These are phyloP conservation scores for Gossypium gossypioides DNA, from an alignment of 441 rosid genomes.

Conservation along the genomic window DNA sequence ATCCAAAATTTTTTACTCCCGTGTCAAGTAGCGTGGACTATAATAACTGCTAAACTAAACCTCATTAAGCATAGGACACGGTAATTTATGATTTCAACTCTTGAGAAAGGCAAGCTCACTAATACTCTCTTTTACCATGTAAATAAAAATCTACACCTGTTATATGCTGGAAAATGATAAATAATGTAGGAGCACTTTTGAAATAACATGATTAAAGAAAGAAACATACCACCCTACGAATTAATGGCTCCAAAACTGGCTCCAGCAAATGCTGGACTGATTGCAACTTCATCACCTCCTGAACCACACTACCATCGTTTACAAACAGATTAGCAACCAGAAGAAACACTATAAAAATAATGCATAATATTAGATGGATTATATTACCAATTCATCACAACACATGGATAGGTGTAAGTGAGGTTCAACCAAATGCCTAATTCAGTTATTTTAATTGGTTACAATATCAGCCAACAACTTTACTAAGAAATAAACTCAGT, in stretches of 20 bases:
- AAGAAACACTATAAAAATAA: background rate
- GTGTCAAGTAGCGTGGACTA: background rate
- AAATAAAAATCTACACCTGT: background rate
- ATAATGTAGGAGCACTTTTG: background rate
- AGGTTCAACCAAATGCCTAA: background rate
- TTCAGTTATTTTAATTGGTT: slow-evolving; percentile 1
- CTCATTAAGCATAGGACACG: background rate
- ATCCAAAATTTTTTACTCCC: background rate
- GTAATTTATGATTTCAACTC: background rate
- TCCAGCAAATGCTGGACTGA: slow-evolving; percentile 64
- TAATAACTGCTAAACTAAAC: background rate
- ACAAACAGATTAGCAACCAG: slow-evolving; percentile 16
- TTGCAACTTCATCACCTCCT: slow-evolving; percentile 73
- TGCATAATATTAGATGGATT: background rate
- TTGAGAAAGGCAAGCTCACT: background rate
- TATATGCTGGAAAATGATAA: background rate
- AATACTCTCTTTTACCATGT: background rate
- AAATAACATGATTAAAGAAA: background rate
- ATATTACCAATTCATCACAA: slow-evolving; percentile 2
- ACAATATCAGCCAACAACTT: background rate
- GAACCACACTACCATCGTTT: slow-evolving; percentile 62
- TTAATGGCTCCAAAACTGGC: slow-evolving; percentile 82
- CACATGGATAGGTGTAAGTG: background rate
- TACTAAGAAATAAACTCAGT: background rate
- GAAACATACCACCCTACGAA: slow-evolving; percentile 77